phyloP scores from a whole-genome alignment of 179 eudicot species.

The Gypsophila paniculata region DNA sequence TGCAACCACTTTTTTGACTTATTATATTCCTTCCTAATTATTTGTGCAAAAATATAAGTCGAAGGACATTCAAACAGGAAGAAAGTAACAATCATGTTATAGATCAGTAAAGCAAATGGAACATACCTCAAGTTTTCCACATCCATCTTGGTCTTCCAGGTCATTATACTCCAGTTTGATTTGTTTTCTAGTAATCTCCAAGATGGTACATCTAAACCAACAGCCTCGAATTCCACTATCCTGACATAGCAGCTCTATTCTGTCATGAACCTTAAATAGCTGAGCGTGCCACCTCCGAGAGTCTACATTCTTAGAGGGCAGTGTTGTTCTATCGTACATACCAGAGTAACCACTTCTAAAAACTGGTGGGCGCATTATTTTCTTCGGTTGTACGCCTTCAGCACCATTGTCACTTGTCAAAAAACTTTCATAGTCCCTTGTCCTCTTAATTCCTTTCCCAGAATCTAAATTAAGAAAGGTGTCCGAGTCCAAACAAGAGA shows the following conservation, averaged over 20 bases:
- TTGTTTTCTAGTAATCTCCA: constrained; percentile 59
- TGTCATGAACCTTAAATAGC: constrained; percentile 48
- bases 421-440: constrained; percentile 37
- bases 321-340: constrained; percentile 31
- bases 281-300: constrained; percentile 26
- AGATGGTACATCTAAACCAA: constrained; percentile 87
- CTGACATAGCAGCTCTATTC: constrained; percentile 77
- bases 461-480: constrained; percentile 25
- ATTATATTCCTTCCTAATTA: too few relatives aligned
- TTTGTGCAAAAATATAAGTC: too few relatives aligned
- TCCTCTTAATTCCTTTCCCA: constrained; percentile 58
- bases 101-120: not conserved
- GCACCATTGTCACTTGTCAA: constrained; percentile 23
- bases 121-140: constrained; percentile 78
- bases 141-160: constrained; percentile 71
- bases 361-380: constrained; percentile 25
- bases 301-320: constrained; percentile 38
- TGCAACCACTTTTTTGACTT: too few relatives aligned
- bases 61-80: too few relatives aligned
- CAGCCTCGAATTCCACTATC: constrained; percentile 97
- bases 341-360: constrained; percentile 37
- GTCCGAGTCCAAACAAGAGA: constrained; percentile 58
- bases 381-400: constrained; percentile 27
- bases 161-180: constrained; percentile 76
- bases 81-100: constrained; percentile 7